Conservation (phyloP, 2,329 filamentous ascomycete genomes). For the Alternaria infectoria region DNA sequence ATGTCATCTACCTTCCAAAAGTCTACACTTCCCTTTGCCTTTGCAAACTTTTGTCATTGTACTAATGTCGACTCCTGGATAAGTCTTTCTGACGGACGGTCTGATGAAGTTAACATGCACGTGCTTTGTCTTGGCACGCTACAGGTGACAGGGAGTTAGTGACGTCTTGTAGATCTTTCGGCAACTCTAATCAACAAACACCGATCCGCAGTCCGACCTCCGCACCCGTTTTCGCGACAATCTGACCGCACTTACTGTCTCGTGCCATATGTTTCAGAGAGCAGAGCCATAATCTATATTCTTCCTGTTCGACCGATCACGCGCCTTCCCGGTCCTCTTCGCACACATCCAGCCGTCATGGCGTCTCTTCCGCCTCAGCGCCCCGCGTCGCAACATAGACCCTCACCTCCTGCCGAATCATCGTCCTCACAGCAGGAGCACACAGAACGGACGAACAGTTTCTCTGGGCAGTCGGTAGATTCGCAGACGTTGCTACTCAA, state of each 20-base stretch:
- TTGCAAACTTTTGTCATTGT: too few species aligned
- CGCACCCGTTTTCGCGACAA: neutral
- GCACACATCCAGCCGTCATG: conserved; percentile 34
- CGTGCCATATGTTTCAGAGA: neutral
- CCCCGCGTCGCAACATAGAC: conserved; percentile 43
- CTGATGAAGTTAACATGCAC: neutral
- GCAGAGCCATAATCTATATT: neutral
- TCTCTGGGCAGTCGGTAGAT: conserved; percentile 52
- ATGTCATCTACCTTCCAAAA: too few species aligned
- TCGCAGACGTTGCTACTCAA: conserved; percentile 56
- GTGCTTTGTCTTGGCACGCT: conserved; percentile 21
- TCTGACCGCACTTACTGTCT: neutral
- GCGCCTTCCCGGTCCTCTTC: neutral
- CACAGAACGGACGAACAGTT: conserved; percentile 40
- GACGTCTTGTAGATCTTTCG: conserved; percentile 22
- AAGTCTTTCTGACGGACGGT: too few species aligned
- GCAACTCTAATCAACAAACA: conserved; percentile 26
- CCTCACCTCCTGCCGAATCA: conserved; percentile 30
- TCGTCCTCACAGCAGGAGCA: conserved; percentile 25
- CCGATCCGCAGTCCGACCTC: conserved; percentile 12
- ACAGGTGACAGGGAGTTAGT: conserved; percentile 10
- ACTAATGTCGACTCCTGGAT: too few species aligned
- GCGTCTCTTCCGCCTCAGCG: conserved; percentile 51
- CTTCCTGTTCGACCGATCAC: neutral
- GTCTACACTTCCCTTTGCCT: too few species aligned